Evolutionary conservation across 176 grass and related monocot species (phyloP).

Genomic region (Triticum monococcum): DNA sequence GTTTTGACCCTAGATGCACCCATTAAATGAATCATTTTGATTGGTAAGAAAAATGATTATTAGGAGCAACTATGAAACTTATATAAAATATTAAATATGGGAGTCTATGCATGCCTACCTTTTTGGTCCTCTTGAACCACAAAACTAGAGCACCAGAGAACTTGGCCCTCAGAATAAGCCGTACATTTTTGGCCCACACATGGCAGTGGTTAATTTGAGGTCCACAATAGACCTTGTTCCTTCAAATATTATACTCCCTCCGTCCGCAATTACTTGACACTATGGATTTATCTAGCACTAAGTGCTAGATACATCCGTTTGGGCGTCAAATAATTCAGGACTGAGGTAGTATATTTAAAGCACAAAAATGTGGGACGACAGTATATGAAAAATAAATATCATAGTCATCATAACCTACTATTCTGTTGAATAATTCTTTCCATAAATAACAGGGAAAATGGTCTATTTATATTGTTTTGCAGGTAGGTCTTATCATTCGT

Average conservation of each 20-base stretch:
- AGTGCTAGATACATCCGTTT: too few relatives aligned
- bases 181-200: neutral
- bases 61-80: too few relatives aligned
- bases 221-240: neutral
- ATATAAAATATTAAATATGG: neutral
- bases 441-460: neutral
- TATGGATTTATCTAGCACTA: too few relatives aligned
- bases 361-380: neutral
- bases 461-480: conserved; percentile 20
- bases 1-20: too few relatives aligned
- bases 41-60: neutral
- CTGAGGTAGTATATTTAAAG: neutral
- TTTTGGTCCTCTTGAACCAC: neutral
- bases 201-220: neutral
- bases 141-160: neutral
- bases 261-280: too few relatives aligned
- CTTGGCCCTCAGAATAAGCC: neutral
- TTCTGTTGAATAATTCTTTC: neutral
- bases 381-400: neutral
- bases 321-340: too few relatives aligned
- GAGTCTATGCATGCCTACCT: neutral
- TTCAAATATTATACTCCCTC: neutral
- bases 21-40: neutral
- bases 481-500: conserved; percentile 80
- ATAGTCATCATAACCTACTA: neutral